phyloP scores from a whole-genome alignment of 352 stramenopile species.

The Phytophthora vignae region DNA sequence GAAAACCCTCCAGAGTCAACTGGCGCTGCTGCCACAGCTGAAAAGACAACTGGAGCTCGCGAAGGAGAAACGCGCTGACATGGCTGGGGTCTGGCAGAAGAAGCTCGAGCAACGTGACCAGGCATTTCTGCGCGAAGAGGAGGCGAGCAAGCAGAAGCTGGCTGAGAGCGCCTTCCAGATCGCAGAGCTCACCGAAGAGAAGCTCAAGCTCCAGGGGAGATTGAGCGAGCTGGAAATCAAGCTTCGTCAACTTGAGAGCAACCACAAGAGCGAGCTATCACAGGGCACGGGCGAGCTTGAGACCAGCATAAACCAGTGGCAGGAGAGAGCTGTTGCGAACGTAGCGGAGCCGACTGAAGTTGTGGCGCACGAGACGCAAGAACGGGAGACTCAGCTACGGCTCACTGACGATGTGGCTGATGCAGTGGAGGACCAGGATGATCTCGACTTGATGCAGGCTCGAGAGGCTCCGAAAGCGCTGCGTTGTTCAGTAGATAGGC shows the following conservation, averaged over 20 bases:
- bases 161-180: conserved; percentile 37
- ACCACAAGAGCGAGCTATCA: conserved; percentile 25
- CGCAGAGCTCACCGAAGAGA: conserved; percentile 34
- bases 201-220: conserved; percentile 31
- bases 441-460: conserved; percentile 41
- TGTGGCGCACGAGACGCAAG: conserved; percentile 45
- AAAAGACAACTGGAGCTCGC: conserved; percentile 59
- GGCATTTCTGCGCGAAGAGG: conserved; percentile 63
- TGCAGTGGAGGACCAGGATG: conserved; percentile 43
- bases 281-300: conserved; percentile 40
- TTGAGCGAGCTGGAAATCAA: conserved; percentile 39
- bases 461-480: conserved; percentile 8
- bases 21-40: conserved; percentile 58
- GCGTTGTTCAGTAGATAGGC: neutral
- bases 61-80: conserved; percentile 50
- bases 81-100: conserved; percentile 26
- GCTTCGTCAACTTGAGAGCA: conserved; percentile 28
- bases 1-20: conserved; percentile 45
- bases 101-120: conserved; percentile 50
- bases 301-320: conserved; percentile 36
- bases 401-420: conserved; percentile 57
- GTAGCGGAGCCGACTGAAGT: conserved; percentile 40
- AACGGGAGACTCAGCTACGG: conserved; percentile 48
- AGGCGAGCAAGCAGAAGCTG: conserved; percentile 51
- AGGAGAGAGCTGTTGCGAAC: conserved; percentile 38